Evolutionary conservation across 1,139 yeast genomes (phyloP), one percentile per base, ranked within the genome.

Genomic region (Candida sp.): DNA sequence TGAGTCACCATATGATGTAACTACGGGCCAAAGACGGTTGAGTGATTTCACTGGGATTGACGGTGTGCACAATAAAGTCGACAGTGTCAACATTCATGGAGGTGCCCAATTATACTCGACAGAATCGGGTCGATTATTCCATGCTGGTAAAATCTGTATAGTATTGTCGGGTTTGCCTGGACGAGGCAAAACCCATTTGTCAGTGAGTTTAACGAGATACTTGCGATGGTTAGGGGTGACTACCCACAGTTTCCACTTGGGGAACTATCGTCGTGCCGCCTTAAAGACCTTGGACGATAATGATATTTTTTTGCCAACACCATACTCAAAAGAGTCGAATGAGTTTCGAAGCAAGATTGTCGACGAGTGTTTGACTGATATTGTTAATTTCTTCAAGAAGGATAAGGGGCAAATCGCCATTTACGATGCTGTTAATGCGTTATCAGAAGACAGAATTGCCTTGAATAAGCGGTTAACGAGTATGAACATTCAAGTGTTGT

Each of bases 81-180:
- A 78, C 43, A 73, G 78, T 22, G 61, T 64, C 45, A 75, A 76
- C 51, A 75, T 79, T 33, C 44, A 48, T 21, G 76, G 89, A 5
- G 93, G 96, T 1, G 97, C 95, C 0, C 98, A 91, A 64, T 71
- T 90, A 43, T 91, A 91, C 60, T 83, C 95, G 11, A 91, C 97
- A 0, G 96, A 89, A 50, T 81, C 90, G 0, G 97, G 97, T 0
- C 75, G 89, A 49, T 72, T 95, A 55, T 93, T 88, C 68, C 98
- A 93, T 57, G 98, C 99, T 4, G 99, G 99, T 4, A 88, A 90
- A 58, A 84, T 93, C 43, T 82, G 96, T 57, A 85, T 93, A 46
- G 89, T 87, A 8, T 74, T 93, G 53, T 95, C 89, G 5, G 99
- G 99, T 0, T 74, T 91, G 48, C 99, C 99, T 1, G 99, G 97